These are phyloP conservation scores for Stephania yunnanensis DNA, from an alignment of 164 flowering plant genomes.

Conservation along the genomic window DNA sequence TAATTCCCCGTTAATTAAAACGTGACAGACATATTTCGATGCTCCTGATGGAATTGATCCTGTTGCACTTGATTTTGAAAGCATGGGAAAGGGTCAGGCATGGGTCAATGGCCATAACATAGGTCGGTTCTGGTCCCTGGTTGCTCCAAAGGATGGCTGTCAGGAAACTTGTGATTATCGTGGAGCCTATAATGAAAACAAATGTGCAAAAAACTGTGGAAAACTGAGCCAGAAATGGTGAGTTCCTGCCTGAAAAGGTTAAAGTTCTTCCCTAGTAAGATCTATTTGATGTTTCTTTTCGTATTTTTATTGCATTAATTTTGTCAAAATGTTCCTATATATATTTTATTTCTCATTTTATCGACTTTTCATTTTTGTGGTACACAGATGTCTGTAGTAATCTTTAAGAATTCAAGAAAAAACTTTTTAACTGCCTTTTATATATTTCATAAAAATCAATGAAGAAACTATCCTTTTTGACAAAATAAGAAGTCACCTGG, in stretches of 20 bases:
- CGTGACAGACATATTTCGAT: constrained; percentile 63
- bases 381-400: no score
- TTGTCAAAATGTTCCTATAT: no score
- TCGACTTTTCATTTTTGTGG: no score
- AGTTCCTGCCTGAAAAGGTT: neutral
- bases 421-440: no score
- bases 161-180: constrained; percentile 68
- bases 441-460: no score
- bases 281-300: neutral
- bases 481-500: no score
- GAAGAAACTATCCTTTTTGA: no score
- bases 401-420: no score
- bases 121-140: constrained; percentile 79
- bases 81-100: constrained; percentile 98
- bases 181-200: constrained; percentile 56
- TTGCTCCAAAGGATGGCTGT: constrained; percentile 72
- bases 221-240: constrained; percentile 79
- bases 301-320: no score
- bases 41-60: constrained; percentile 61
- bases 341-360: no score
- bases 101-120: constrained; percentile 95
- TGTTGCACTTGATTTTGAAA: constrained; percentile 63
- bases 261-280: neutral
- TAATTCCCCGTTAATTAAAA: neutral
- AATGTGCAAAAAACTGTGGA: constrained; percentile 80